Conservation (phyloP, 176 grass and related monocot genomes). For the Aegilops umbellulata region DNA sequence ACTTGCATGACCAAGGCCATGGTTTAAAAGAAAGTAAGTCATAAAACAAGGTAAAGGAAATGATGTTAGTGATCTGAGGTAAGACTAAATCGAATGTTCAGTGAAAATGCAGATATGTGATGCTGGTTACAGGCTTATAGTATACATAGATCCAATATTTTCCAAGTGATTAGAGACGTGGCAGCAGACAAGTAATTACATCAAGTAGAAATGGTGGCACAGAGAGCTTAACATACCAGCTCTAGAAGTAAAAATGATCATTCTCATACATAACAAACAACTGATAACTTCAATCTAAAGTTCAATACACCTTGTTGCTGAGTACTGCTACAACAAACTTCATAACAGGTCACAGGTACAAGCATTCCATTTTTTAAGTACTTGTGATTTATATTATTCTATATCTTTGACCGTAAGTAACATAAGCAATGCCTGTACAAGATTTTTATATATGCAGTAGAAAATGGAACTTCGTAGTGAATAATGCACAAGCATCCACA, state of each 20-base stretch:
- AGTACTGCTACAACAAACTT: not conserved
- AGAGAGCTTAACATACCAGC: not conserved
- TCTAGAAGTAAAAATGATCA: not conserved
- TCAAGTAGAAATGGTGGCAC: constrained; percentile 4
- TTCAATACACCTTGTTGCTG: constrained; percentile 1
- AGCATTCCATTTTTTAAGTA: not conserved
- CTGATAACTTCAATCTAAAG: not conserved
- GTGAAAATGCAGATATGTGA: constrained; percentile 3
- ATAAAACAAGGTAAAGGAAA: not conserved
- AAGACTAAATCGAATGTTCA: not conserved
- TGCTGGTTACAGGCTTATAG: not conserved
- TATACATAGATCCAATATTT: not conserved
- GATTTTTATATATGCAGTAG: not conserved
- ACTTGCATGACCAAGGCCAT: not conserved
- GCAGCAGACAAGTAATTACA: not conserved
- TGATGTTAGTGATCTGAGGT: not conserved
- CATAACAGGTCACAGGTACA: constrained; percentile 8
- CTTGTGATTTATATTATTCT: not conserved
- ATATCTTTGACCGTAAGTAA: not conserved
- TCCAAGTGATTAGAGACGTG: not conserved
- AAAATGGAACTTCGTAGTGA: not conserved
- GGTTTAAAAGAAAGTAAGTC: not conserved
- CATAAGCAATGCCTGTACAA: not conserved
- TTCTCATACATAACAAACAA: not conserved
- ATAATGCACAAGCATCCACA: not conserved